Evolutionary conservation across 768 basidiomycete genomes (phyloP), one percentile per base, ranked within the genome.

Genomic region (Termitomyces sp.): DNA sequence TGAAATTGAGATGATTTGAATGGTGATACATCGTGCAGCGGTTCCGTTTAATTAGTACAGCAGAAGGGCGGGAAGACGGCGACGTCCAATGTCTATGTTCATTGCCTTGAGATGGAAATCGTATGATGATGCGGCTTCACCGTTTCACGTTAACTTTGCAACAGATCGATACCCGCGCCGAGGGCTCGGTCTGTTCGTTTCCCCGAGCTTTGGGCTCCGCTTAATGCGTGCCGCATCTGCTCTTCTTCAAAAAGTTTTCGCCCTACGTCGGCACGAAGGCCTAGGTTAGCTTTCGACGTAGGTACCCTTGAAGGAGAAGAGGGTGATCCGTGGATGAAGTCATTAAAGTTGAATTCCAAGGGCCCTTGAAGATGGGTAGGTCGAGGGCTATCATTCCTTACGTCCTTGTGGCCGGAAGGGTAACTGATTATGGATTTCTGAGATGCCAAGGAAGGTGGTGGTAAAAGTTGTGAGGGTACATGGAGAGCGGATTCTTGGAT

Each of bases 291-390:
- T 63, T 80, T 79, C 51, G 77, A 70, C 67, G 67, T 67, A 69
- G 67, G 66, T 57, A 70, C 65, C 51, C 79, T 71, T 12, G 79
- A 76, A 5, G 86, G 85, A 3, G 86, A 86, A 14, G 86, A 86
- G 11, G 87, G 87, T 31, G 88, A 89, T 42, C 86, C 86, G 65
- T 91, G 85, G 68, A 90, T 84, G 69, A 85, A 91, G 60, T 91
- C 89, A 64, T 81, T 82, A 61, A 89, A 77, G 70, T 89, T 87
- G 73, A 91, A 89, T 15, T 82, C 72, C 66, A 73, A 66, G 64
- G 72, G 42, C 63, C 65, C 71, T 42, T 72, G 70, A 51, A 64
- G 73, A 32, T 76, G 76, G 3, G 76, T 76, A 7, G 77, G 76
- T 47, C 77, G 74, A 25, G 73, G 71, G 57, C 69, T 76, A n/a